Percentiles rank a stretch among this genome's conserved stretches.
These are phyloP conservation scores for Ophiostoma tasmaniense DNA, from an alignment of 2,329 filamentous ascomycete genomes.

Conservation along the genomic window DNA sequence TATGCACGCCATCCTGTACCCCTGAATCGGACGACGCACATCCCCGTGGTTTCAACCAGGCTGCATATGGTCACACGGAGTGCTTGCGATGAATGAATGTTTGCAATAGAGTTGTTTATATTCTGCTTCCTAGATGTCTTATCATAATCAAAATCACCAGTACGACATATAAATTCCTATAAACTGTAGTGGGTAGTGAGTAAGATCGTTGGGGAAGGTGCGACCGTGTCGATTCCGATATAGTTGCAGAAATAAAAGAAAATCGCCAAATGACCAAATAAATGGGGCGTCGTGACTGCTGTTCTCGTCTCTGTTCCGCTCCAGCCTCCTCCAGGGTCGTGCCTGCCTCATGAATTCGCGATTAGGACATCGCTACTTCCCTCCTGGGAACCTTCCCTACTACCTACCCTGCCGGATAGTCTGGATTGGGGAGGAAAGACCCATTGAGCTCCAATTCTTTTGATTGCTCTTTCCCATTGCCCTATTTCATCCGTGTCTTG, in stretches of 20 bases:
- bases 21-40: not conserved
- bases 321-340: not conserved
- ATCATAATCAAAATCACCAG: not conserved
- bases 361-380: not conserved
- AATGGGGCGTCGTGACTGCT: not conserved
- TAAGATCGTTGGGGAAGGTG: not conserved
- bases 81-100: not conserved
- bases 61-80: not conserved
- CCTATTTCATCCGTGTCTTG: constrained; percentile 6
- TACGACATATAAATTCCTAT: not conserved
- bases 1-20: constrained; percentile 7
- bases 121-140: no score
- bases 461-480: constrained; percentile 8
- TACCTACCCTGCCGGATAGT: constrained; percentile 1
- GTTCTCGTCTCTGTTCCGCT: not conserved
- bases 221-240: not conserved
- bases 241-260: not conserved
- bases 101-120: no score
- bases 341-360: constrained; percentile 1
- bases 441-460: constrained; percentile 10
- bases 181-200: no score
- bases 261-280: not conserved
- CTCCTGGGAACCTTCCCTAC: not conserved
- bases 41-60: not conserved
- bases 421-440: constrained; percentile 7